Percentiles rank a stretch among this genome's conserved stretches.
Conservation (phyloP, 805 yeast species). For the Kodamaea laetipori region DNA sequence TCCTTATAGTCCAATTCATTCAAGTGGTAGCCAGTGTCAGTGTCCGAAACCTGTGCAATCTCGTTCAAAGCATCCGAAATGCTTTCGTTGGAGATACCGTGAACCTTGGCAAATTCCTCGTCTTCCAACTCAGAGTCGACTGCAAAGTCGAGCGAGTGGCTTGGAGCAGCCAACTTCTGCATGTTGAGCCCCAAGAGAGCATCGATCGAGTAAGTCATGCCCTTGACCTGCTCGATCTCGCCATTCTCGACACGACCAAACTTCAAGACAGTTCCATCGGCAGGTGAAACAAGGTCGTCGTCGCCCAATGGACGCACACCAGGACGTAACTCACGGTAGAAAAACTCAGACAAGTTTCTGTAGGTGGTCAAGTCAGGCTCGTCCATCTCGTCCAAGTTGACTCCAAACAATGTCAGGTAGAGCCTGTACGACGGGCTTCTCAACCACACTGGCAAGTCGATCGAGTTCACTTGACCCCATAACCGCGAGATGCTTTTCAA, state of each 20-base stretch:
- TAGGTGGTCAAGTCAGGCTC: slow-evolving; percentile 77
- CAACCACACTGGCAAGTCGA: slow-evolving; percentile 84
- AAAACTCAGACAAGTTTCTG: slow-evolving; percentile 84
- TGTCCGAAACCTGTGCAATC: slow-evolving; percentile 66
- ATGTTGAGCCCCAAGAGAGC: slow-evolving; percentile 75
- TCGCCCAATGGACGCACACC: slow-evolving; percentile 76
- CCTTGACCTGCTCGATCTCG: slow-evolving; percentile 95
- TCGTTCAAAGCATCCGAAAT: slow-evolving; percentile 66
- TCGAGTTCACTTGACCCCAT: slow-evolving; percentile 90
- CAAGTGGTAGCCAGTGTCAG: slow-evolving; percentile 45
- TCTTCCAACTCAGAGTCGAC: slow-evolving; percentile 50
- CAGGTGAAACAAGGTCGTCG: slow-evolving; percentile 77
- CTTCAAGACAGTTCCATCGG: slow-evolving; percentile 89
- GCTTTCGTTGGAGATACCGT: slow-evolving; percentile 74
- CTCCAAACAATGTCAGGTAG: slow-evolving; percentile 83
- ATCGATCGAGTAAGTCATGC: slow-evolving; percentile 88
- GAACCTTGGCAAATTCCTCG: slow-evolving; percentile 73
- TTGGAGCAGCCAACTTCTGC: slow-evolving; percentile 54
- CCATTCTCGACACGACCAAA: slow-evolving; percentile 81
- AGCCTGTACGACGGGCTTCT: slow-evolving; percentile 79
- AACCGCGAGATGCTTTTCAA: slow-evolving; percentile 85
- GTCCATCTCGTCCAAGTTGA: slow-evolving; percentile 82
- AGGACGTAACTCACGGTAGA: slow-evolving; percentile 77
- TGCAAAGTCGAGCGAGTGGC: slow-evolving; percentile 49
- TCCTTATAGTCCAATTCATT: slow-evolving; percentile 53